Percentiles rank a stretch among this genome's conserved stretches.
These are phyloP conservation scores for Hordeum vulgare DNA, from an alignment of 176 grass and related monocot species.

Conservation along the genomic window MorexV3_pseudomolecules_assembly NC_058520.1:538571794-538572293, in stretches of 20 bases:
- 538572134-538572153: neutral
- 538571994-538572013: neutral
- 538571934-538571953: too few species aligned
- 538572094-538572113: neutral
- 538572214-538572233: slow-evolving; percentile 2
- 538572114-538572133: neutral
- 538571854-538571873: too few species aligned
- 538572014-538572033: neutral
- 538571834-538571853: too few species aligned
- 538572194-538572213: slow-evolving; percentile 10
- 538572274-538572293: neutral
- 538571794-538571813: neutral
- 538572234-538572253: neutral
- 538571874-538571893: too few species aligned
- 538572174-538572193: slow-evolving; percentile 28
- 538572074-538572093: neutral
- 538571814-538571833: too few species aligned
- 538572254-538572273: slow-evolving; percentile 12
- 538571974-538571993: neutral
- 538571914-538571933: too few species aligned
- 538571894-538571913: too few species aligned
- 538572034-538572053: neutral
- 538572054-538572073: neutral
- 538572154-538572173: neutral
- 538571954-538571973: neutral